Conservation (phyloP, 257 asterid species). For the Primulina huaijiensis region DNA sequence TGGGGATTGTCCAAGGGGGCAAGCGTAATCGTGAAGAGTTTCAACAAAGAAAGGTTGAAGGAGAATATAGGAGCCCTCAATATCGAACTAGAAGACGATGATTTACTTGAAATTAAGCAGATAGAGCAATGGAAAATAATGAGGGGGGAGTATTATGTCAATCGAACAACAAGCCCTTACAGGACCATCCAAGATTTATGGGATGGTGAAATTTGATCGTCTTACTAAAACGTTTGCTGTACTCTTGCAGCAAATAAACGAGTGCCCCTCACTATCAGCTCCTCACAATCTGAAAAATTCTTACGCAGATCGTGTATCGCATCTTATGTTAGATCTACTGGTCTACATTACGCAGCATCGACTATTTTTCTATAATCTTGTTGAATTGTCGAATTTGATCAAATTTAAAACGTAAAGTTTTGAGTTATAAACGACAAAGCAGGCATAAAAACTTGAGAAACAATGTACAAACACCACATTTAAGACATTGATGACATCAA, state of each 20-base stretch:
- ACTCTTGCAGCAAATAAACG: slow-evolving; percentile 13
- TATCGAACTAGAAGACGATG: slow-evolving; percentile 42
- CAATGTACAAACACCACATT: neutral
- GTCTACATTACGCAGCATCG: neutral
- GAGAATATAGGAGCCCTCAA: slow-evolving; percentile 64
- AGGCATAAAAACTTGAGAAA: neutral
- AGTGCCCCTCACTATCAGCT: neutral
- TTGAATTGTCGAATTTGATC: neutral
- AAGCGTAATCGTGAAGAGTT: slow-evolving; percentile 78
- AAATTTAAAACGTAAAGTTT: neutral
- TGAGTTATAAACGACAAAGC: neutral
- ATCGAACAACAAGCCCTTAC: slow-evolving; percentile 68
- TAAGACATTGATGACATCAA: slow-evolving; percentile 4
- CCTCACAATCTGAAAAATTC: neutral
- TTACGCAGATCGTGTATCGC: neutral
- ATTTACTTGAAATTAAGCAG: slow-evolving; percentile 48
- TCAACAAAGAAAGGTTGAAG: slow-evolving; percentile 56
- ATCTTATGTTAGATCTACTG: neutral
- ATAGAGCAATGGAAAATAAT: slow-evolving; percentile 59
- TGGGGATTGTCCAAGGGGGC: slow-evolving; percentile 75
- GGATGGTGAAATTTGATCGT: slow-evolving; percentile 67
- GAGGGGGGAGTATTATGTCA: slow-evolving; percentile 71
- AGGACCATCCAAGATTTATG: slow-evolving; percentile 65
- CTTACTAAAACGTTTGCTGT: neutral
- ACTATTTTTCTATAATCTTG: neutral